phyloP scores from a whole-genome alignment of 257 asterid genomes.

The Jacaranda mimosifolia region DNA sequence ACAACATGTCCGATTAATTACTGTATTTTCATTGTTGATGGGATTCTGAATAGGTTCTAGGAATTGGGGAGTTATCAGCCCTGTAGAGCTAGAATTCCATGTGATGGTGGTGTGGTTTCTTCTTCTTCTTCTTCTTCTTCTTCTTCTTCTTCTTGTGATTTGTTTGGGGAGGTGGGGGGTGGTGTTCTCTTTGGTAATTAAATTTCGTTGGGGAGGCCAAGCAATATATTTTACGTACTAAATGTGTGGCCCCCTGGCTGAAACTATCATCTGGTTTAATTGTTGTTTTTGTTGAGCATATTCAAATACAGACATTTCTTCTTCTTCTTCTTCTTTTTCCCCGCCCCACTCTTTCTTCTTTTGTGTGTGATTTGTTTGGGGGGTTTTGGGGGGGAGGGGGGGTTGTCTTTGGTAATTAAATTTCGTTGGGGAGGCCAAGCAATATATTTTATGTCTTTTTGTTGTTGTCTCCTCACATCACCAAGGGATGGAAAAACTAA shows the following conservation, averaged over 20 bases:
- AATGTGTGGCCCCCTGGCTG: neutral
- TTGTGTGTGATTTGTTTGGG: too few relatives aligned
- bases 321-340: too few relatives aligned
- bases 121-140: too few relatives aligned
- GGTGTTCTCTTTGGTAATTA: too few relatives aligned
- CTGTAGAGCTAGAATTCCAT: neutral
- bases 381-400: too few relatives aligned
- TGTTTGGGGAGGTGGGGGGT: too few relatives aligned
- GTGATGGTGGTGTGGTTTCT: neutral
- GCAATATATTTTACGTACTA: neutral
- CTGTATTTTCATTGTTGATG: neutral
- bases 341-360: too few relatives aligned
- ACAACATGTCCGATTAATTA: neutral
- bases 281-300: conserved; percentile 22
- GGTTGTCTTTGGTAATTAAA: neutral
- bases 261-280: conserved; percentile 6
- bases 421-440: neutral
- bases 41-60: neutral
- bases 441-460: neutral
- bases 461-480: neutral
- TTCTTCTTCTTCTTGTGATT: too few relatives aligned
- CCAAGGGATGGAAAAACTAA: neutral
- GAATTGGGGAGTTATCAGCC: neutral
- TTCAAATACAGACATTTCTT: conserved; percentile 8
- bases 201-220: neutral